A percentile compares a stretch with the other conserved stretches of the same genome.
phyloP scores from a whole-genome alignment of 768 basidiomycete species.

The Boletus pseudopeckii region DNA sequence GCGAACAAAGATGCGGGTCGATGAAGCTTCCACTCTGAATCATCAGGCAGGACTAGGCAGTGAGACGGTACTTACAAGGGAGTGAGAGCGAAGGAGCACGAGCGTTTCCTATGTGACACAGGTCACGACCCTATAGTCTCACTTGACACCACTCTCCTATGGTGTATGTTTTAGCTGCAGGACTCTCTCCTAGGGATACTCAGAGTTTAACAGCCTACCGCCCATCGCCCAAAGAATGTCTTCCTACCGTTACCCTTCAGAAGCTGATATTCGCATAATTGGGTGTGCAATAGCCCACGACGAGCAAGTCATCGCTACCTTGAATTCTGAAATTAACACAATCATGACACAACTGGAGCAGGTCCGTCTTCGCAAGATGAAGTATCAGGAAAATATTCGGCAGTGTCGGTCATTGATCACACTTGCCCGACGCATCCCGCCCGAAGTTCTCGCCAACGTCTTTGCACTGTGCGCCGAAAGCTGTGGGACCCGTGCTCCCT shows the following conservation, averaged over 20 bases:
- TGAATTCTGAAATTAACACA: slow-evolving; percentile 44
- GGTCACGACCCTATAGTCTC: slow-evolving; percentile 14
- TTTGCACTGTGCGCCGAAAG: slow-evolving; percentile 49
- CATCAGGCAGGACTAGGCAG: slow-evolving; percentile 46
- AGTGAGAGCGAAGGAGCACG: not conserved
- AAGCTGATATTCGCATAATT: slow-evolving; percentile 19
- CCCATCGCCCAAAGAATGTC: slow-evolving; percentile 15
- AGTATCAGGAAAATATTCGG: slow-evolving; percentile 42
- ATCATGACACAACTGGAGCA: slow-evolving; percentile 39
- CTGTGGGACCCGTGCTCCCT: slow-evolving; percentile 53
- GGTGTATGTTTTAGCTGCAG: slow-evolving; percentile 7
- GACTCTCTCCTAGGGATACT: not conserved
- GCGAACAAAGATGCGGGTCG: slow-evolving; percentile 48
- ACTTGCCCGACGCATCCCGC: slow-evolving; percentile 53
- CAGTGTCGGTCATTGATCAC: slow-evolving; percentile 47
- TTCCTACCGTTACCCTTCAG: slow-evolving; percentile 18
- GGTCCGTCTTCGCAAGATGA: slow-evolving; percentile 41
- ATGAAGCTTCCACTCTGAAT: slow-evolving; percentile 93
- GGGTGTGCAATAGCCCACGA: slow-evolving; percentile 32
- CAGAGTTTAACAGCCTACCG: slow-evolving; percentile 1
- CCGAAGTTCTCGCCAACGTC: slow-evolving; percentile 51
- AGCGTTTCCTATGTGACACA: slow-evolving; percentile 8
- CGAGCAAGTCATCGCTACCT: slow-evolving; percentile 37
- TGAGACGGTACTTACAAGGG: slow-evolving; percentile 20
- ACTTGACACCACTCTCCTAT: not conserved